Conservation (phyloP, 148 eudicot genomes). For the Fagopyrum esculentum region DNA sequence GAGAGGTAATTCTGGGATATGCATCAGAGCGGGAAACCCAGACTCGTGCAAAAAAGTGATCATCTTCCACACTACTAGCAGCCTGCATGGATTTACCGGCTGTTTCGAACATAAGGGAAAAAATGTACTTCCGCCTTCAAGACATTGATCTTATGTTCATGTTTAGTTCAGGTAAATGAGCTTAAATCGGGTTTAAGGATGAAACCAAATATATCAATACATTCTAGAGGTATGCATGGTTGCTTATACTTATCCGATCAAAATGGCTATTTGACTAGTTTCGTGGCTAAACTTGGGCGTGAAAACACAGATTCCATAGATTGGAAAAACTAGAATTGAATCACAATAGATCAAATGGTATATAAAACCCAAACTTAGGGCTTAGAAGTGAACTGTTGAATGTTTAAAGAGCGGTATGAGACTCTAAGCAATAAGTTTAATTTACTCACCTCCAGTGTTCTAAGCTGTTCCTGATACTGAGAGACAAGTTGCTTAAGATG, state of each 20-base stretch:
- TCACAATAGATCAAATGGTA: not conserved
- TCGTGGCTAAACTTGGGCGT: too few relatives aligned
- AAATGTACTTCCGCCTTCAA: too few relatives aligned
- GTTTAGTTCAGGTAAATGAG: not conserved
- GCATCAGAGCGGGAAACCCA: too few relatives aligned
- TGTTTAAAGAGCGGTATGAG: not conserved
- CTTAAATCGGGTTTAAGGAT: not conserved
- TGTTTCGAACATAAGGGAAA: too few relatives aligned
- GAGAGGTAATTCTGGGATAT: too few relatives aligned
- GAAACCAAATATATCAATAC: not conserved
- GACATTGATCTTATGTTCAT: too few relatives aligned
- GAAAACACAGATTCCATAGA: not conserved
- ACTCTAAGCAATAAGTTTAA: not conserved
- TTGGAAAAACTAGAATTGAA: not conserved
- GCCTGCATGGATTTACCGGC: too few relatives aligned
- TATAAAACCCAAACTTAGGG: not conserved
- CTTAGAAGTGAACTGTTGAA: not conserved
- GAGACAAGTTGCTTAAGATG: constrained; percentile 67
- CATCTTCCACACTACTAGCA: too few relatives aligned
- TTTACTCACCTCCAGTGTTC: constrained; percentile 60
- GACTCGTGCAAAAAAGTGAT: too few relatives aligned
- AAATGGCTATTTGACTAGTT: too few relatives aligned
- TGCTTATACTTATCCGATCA: too few relatives aligned
- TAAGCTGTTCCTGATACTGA: constrained; percentile 79
- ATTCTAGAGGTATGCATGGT: not conserved